phyloP scores from a whole-genome alignment of 2,329 filamentous ascomycete species.

The Aspergillus novoparasiticus region DNA sequence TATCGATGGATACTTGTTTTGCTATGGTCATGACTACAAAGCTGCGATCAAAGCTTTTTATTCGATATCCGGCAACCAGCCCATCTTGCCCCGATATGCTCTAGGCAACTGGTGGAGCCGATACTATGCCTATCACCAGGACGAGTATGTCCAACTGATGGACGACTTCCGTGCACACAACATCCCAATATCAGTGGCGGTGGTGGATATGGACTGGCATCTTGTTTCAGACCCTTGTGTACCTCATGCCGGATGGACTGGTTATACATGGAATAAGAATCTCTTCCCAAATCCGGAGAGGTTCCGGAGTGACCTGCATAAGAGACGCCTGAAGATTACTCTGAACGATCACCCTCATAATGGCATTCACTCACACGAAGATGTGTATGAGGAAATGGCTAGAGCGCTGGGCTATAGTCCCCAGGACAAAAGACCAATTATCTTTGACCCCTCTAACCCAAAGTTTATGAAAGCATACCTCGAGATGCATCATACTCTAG shows the following conservation, averaged over 20 bases:
- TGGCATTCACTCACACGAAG: conserved; percentile 61
- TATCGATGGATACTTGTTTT: conserved; percentile 23
- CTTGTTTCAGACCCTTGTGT: conserved; percentile 52
- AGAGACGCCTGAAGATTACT: conserved; percentile 56
- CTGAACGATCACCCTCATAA: conserved; percentile 66
- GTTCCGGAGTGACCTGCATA: conserved; percentile 56
- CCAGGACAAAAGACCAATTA: no score
- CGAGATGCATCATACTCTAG: conserved; percentile 56
- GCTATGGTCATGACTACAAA: conserved; percentile 61
- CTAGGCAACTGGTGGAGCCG: conserved; percentile 69
- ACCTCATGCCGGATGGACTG: conserved; percentile 60
- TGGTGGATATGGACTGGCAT: conserved; percentile 71
- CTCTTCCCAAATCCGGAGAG: conserved; percentile 59
- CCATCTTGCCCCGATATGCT: conserved; percentile 58
- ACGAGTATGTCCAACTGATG: conserved; percentile 61
- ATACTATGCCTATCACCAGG: conserved; percentile 60
- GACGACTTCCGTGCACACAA: conserved; percentile 55
- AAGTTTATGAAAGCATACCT: conserved; percentile 27
- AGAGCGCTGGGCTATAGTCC: no score
- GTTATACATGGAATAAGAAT: conserved; percentile 64
- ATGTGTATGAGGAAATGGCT: conserved; percentile 39
- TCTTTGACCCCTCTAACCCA: no score
- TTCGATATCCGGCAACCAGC: conserved; percentile 58
- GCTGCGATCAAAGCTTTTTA: conserved; percentile 59
- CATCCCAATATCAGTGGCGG: conserved; percentile 61